These are phyloP conservation scores for Pythium aphanidermatum DNA, from an alignment of 352 stramenopile species.

Conservation along the genomic window DNA sequence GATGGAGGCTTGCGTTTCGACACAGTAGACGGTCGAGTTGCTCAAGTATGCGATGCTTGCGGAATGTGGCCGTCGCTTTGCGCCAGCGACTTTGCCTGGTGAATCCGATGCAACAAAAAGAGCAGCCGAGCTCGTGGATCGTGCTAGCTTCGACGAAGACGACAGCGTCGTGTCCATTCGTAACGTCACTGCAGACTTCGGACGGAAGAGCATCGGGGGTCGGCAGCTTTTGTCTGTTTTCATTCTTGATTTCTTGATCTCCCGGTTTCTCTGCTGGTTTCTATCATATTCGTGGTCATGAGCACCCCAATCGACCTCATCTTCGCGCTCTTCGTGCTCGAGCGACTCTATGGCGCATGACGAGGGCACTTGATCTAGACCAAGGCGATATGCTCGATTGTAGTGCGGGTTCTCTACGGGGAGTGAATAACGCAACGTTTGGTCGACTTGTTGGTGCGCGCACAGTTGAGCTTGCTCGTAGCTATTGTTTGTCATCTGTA, in stretches of 20 bases:
- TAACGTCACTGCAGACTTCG: conserved; percentile 18
- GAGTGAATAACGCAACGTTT: conserved; percentile 36
- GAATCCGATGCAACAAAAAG: not conserved
- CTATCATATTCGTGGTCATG: no score
- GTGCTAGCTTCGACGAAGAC: not conserved
- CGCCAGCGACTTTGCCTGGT: conserved; percentile 30
- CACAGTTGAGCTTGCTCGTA: conserved; percentile 26
- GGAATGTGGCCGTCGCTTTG: conserved; percentile 39
- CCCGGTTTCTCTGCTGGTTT: not conserved
- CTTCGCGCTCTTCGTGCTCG: not conserved
- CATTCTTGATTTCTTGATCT: not conserved
- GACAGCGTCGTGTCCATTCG: conserved; percentile 16
- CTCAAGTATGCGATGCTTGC: conserved; percentile 48
- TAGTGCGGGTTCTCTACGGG: conserved; percentile 36
- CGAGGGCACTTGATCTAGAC: conserved; percentile 34
- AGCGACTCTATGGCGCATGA: not conserved
- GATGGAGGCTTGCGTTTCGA: conserved; percentile 10
- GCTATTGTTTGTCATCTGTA: conserved; percentile 21
- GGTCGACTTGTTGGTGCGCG: conserved; percentile 33
- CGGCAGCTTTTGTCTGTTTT: conserved; percentile 3
- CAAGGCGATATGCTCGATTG: conserved; percentile 44
- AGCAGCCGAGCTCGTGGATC: conserved; percentile 8
- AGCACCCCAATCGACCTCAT: no score
- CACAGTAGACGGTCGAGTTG: conserved; percentile 50
- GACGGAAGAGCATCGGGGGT: conserved; percentile 10